Base-by-base conservation (phyloP, 2,329 filamentous ascomycete species). In the Uncinocarpus reesii region DNA sequence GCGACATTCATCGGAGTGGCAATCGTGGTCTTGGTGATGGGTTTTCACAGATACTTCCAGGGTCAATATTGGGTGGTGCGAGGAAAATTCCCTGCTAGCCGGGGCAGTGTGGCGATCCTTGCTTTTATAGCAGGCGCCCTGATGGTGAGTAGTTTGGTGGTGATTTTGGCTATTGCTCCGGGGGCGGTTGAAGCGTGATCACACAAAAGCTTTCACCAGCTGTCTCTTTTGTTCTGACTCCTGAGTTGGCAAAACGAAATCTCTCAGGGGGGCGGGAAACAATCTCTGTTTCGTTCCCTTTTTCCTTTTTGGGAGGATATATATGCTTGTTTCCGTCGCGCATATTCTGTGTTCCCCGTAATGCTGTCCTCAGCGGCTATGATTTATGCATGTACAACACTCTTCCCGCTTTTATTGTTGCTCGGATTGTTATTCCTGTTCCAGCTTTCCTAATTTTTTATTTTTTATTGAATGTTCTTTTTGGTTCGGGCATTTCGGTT, bases 41-140 rank as follows among this genome's bases (percentile, higher is more conserved):
- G 79, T 2, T 81, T 81, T 55, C 79, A 81, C 58, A 70, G 79
- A 36, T 83, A 81, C 57, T 82, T 82, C 56, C 79, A 82, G 57
- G 74, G 75, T 35, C 79, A 83, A 63, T 77, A 82, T 59, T 83
- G 80, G 69, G 78, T 83, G 48, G 77, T 82, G 20, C 64, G 78
- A 2, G 79, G 79, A 45, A 81, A 81, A 59, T 83, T 83, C 49
- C 79, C 79, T 0, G 79, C 79, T 3, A 78, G 75, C 50, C 70
- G 79, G 48, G 78, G 78, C 3, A 81, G 78, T 55, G 72, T 83
- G 32, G 65, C 79, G 21, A 51, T 81, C n/a, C 73, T 81, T 7
- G 72, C 72, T 6, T 65, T 71, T 38, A 67, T 81, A 40, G 71
- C 78, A 2, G 73, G 68, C 8, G 71, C 69, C 7, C 59, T 83